Conservation (phyloP, 2,329 filamentous ascomycete genomes). For the Grosmannia penicillata region DNA sequence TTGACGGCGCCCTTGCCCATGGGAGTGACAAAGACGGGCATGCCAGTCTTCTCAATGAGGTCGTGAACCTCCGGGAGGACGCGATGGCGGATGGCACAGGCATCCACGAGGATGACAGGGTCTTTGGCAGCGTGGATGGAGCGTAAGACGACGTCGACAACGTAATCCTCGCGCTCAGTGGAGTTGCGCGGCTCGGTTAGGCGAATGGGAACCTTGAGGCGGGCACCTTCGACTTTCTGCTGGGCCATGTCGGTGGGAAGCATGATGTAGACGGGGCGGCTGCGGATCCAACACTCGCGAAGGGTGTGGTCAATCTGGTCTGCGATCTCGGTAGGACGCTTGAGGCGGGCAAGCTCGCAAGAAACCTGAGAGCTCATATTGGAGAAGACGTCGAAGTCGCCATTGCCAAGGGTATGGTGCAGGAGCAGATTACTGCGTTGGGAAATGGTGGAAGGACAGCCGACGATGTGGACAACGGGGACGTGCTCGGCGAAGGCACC, state of each 20-base stretch:
- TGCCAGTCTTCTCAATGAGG: constrained; percentile 54
- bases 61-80: constrained; percentile 58
- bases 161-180: constrained; percentile 58
- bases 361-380: constrained; percentile 64
- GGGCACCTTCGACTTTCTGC: constrained; percentile 59
- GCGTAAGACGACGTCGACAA: constrained; percentile 65
- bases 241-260: constrained; percentile 69
- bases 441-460: constrained; percentile 13
- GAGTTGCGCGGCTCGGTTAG: constrained; percentile 51
- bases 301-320: constrained; percentile 65
- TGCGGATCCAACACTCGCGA: constrained; percentile 56
- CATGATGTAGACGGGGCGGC: constrained; percentile 70
- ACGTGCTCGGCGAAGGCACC: constrained; percentile 42
- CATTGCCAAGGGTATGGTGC: constrained; percentile 42
- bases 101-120: constrained; percentile 70
- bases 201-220: constrained; percentile 57
- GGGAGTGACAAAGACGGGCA: constrained; percentile 76
- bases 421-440: constrained; percentile 14
- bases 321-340: constrained; percentile 54
- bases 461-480: constrained; percentile 37
- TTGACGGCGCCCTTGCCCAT: constrained; percentile 82
- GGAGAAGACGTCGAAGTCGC: constrained; percentile 50
- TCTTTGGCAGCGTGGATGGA: constrained; percentile 51
- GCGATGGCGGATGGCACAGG: constrained; percentile 65
- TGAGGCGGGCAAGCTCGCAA: constrained; percentile 55